A percentile compares a stretch with the other conserved stretches of the same genome.
Conservation (phyloP, 139 green algal genomes). For the Chlorella sp. region DNA sequence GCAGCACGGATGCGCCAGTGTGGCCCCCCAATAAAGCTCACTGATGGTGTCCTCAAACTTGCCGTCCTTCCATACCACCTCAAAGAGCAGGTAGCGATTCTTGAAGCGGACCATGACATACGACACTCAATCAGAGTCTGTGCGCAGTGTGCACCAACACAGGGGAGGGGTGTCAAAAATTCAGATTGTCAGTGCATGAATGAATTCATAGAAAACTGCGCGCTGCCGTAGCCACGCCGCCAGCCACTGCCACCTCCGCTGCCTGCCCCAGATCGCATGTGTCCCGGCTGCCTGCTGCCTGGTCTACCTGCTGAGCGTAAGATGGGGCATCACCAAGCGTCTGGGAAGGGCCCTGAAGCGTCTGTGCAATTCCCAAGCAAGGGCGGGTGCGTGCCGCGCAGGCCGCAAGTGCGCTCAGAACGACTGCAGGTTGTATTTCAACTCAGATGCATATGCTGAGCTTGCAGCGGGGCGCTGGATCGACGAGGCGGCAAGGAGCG, state of each 20-base stretch:
- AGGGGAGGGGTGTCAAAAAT: not conserved
- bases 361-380: too few relatives aligned
- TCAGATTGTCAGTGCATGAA: not conserved
- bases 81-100: conserved; percentile 59
- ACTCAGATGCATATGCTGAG: too few relatives aligned
- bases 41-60: conserved; percentile 43
- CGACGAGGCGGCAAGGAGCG: too few relatives aligned
- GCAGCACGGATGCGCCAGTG: too few relatives aligned
- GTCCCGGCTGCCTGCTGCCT: too few relatives aligned
- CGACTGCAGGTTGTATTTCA: too few relatives aligned
- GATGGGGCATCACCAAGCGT: too few relatives aligned
- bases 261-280: not conserved
- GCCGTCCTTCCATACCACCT: conserved; percentile 58
- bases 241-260: not conserved
- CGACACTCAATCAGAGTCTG: not conserved
- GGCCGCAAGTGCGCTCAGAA: too few relatives aligned
- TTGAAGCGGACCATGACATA: conserved; percentile 56
- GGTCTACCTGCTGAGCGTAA: too few relatives aligned
- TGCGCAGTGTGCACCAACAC: not conserved
- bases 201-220: not conserved
- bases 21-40: conserved; percentile 11
- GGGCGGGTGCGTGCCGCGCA: too few relatives aligned
- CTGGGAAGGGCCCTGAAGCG: too few relatives aligned
- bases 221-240: not conserved
- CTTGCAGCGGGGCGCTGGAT: too few relatives aligned